Base-by-base conservation (phyloP, 148 eudicot species). In the Diospyros lotus region DNA sequence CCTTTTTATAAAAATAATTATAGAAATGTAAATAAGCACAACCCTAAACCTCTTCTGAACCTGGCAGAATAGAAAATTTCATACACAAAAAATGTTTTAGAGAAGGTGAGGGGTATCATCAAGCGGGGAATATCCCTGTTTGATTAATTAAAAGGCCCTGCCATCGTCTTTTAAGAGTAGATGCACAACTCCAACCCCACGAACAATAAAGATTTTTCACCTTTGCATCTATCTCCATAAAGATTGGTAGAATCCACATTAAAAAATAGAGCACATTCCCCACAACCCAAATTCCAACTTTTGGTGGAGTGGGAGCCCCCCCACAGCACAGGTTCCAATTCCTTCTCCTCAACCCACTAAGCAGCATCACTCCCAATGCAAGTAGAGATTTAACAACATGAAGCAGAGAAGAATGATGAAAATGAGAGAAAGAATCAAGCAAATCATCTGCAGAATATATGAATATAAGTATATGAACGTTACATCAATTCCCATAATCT, bases 261-360 rank as follows among this genome's bases (percentile, higher is more conserved):
- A 48, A 4, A 51, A 68, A 52, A 28, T 44, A 69, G 38, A 69
- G 38, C 6, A 28, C 72, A 72, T 78, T 66, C 76, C 48, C 76
- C 80, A 72, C 80, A 72, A 64, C 61, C 52, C 80, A 40, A 77
- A 65, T 43, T 78, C 58, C 71, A 64, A 58, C 71, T 56, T 71
- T 77, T 65, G 66, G 69, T 54, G 72, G n/a, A n/a, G 12, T 45
- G 54, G 80, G 79, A 71, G 56, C 58, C 76, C 80, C 80, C 71
- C 66, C 71, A 54, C 39, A 66, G 42, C 75, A 77, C 75, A n/a
- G 5, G 44, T 71, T 77, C 71, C 55, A 54, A 71, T 71, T 63
- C 75, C 60, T 71, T 66, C 61, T 44, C 4, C 54, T 71, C 38
- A 7, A 51, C 44, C 41, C 53, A 39, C 17, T 43, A 62, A 52